Evolutionary conservation across 2,329 filamentous ascomycete genomes (phyloP).

Genomic region (Fusarium sp.): DNA sequence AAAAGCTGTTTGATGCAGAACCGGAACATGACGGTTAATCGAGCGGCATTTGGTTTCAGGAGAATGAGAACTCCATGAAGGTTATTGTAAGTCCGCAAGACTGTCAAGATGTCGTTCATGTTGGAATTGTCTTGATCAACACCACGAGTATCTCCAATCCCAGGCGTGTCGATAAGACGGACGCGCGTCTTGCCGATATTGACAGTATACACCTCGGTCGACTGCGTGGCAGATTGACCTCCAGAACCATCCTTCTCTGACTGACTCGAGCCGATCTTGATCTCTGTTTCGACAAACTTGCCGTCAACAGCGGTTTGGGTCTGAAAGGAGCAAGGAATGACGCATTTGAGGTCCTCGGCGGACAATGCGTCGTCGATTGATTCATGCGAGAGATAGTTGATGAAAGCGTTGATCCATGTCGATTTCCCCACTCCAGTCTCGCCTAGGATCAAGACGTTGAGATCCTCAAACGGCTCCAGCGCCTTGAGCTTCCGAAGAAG

Average conservation of each 20-base stretch:
- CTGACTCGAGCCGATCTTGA: background rate
- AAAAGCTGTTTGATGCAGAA: background rate
- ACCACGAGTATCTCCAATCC: background rate
- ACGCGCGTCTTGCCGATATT: background rate
- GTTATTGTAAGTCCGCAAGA: background rate
- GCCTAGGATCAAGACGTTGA: background rate
- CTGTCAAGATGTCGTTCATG: background rate
- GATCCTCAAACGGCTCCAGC: background rate
- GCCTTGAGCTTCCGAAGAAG: background rate
- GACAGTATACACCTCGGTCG: background rate
- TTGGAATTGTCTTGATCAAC: background rate
- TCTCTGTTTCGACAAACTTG: background rate
- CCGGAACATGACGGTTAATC: background rate
- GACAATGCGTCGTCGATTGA: background rate
- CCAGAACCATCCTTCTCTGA: background rate
- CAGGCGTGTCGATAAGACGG: background rate
- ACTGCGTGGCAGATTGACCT: background rate
- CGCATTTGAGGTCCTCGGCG: background rate
- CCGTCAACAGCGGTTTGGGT: background rate
- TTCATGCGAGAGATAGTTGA: constrained; percentile 54
- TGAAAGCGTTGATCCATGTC: constrained; percentile 58
- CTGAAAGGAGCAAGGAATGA: background rate
- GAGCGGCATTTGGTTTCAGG: background rate
- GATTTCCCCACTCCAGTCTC: constrained; percentile 59
- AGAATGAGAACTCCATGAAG: background rate